Evolutionary conservation across 257 asterid species (phyloP), one percentile per base, ranked within the genome.

Genomic region (Cynanchum wilfordii): DNA sequence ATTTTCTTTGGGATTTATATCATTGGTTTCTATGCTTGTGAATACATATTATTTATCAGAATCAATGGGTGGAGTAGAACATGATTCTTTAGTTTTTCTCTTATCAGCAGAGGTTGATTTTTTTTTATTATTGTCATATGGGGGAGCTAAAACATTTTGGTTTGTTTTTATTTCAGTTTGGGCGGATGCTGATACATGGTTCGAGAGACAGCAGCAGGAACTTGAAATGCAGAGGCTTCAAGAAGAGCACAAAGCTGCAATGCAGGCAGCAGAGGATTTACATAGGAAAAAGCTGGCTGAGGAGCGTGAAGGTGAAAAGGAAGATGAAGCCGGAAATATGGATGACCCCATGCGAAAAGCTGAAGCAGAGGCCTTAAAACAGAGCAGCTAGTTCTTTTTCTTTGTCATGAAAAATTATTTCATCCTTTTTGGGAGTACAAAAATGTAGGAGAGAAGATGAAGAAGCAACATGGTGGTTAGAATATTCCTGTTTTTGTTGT

Each of bases 161-260:
- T 59, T 40, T 60, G 42, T 59, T 40, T 60, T 74, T 20, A 27
- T 51, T 62, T 29, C 88, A 93, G 98, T 93, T 77, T 93, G 98
- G 98, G 98, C 95, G 70, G 98, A 93, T 79, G 98, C 98, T 20
- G 98, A 93, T 73, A 90, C 98, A 70, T 93, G 98, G 98, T 90
- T 90, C 60, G 98, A 93, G 70, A 86, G 95, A 75, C 97, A 93
- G 80, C 96, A 93, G 75, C 97, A 90, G 67, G 98, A 93, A 76
- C 89, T 83, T 83, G 98, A 93, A 75, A 81, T 90, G 97, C 88
- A 80, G 86, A 83, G 86, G 75, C 95, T 93, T 79, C 95, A 90
- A 78, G 93, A 86, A 17, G 98, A 93, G 86, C 87, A 90, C 20
- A 79, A 75, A 27, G 95, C 89, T 67, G 97, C 96, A 38, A 87